Base-by-base conservation (phyloP, 805 yeast species). In the Metschnikowia arizonensis region DNA sequence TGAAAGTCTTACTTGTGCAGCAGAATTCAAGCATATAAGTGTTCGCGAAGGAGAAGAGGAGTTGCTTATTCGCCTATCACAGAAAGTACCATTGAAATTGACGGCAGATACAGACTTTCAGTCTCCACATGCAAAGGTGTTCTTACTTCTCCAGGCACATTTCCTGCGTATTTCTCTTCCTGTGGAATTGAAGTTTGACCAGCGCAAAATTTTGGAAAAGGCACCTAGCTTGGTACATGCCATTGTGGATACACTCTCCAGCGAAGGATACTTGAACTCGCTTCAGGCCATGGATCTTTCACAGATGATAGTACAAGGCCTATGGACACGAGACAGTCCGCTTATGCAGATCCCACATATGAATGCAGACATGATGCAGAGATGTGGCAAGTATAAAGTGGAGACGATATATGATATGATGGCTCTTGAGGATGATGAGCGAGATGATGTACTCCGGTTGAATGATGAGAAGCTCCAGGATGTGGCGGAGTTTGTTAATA, bases 401-500 rank as follows among this genome's bases (percentile, higher is more conserved):
- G 82, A 79, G 44, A 76, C 88, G 0, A 88, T 93, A 1, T 85
- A 80, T 56, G 97, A 90, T 65, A 73, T 91, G 29, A 84, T 76
- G 83, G 69, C 81, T 1, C 61, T 88, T 66, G 95, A 88, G 46
- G 95, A 91, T 63, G 84, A 88, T 45, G 87, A 61, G 46, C 69
- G 91, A 44, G 82, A 78, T 42, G 73, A 74, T 11, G 66, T 90
- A 1, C 66, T 91, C 48, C 79, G 77, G 17, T 65, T 83, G 50
- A 64, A 70, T 9, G 61, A 59, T 11, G 78, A 76, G 2, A 61
- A 60, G 2, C 65, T 90, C 54, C 69, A 73, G 32, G 73, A 72
- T 19, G 89, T 91, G 40, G 97, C 97, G 0, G 79, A 79, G 14
- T 93, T 91, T 69, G 95, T 89, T 44, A 93, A 93, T 64, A 79